phyloP scores from a whole-genome alignment of 352 stramenopile species.

The Thraustochytrium aureum region DNA sequence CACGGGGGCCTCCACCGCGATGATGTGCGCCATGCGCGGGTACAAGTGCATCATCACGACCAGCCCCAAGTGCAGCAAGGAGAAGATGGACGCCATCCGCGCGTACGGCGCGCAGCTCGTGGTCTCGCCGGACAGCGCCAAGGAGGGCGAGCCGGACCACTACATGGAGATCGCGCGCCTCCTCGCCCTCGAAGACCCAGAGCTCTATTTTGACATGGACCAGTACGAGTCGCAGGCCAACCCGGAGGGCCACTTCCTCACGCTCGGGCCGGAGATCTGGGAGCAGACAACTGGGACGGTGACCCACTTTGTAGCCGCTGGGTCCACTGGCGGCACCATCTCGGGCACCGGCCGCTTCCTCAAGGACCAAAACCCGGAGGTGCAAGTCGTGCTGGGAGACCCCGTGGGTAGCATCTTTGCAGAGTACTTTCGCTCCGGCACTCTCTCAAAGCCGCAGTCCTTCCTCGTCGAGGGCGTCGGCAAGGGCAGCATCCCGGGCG shows the following conservation, averaged over 20 bases:
- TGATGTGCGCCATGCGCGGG: slow-evolving; percentile 80
- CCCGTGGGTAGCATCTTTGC: slow-evolving; percentile 40
- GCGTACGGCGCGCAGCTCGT: slow-evolving; percentile 54
- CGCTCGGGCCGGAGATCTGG: slow-evolving; percentile 79
- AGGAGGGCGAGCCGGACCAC: slow-evolving; percentile 34
- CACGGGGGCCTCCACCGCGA: slow-evolving; percentile 88
- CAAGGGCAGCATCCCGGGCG: slow-evolving; percentile 51
- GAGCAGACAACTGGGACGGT: slow-evolving; percentile 77
- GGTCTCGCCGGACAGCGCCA: slow-evolving; percentile 30
- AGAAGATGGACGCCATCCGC: slow-evolving; percentile 67
- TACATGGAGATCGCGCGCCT: slow-evolving; percentile 51
- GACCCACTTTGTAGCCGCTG: slow-evolving; percentile 79
- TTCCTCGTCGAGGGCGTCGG: slow-evolving; percentile 54
- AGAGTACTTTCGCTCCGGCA: slow-evolving; percentile 44
- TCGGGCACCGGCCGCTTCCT: slow-evolving; percentile 78
- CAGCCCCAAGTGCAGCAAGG: slow-evolving; percentile 44
- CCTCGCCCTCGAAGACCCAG: slow-evolving; percentile 49
- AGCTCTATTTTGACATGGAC: slow-evolving; percentile 62
- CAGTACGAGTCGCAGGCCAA: slow-evolving; percentile 64
- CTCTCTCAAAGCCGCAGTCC: slow-evolving; percentile 1
- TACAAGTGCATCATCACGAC: slow-evolving; percentile 68
- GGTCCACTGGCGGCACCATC: slow-evolving; percentile 78
- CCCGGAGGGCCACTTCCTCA: slow-evolving; percentile 63
- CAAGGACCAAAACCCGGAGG: slow-evolving; percentile 75
- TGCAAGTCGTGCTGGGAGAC: slow-evolving; percentile 65